phyloP scores from a whole-genome alignment of 495 filamentous ascomycete species.

The Filosporella fistucella region DNA sequence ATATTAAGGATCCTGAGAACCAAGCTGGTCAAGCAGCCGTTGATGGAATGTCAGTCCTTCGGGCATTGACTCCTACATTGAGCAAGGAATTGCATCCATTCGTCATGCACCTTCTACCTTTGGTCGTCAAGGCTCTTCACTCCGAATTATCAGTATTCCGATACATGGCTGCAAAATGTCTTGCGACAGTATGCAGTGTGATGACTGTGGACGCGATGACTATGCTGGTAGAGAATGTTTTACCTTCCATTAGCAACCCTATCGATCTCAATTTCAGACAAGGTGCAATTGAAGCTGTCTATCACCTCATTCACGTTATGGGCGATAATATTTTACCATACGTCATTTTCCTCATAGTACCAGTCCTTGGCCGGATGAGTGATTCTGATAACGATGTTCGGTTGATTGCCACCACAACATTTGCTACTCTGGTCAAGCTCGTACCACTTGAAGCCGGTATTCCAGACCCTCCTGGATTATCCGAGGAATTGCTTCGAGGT shows the following conservation, averaged over 20 bases:
- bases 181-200: constrained; percentile 95
- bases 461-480: constrained; percentile 90
- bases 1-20: constrained; percentile 60
- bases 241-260: constrained; percentile 85
- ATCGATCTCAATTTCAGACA: constrained; percentile 82
- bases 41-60: constrained; percentile 87
- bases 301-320: constrained; percentile 97
- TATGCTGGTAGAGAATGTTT: constrained; percentile 84
- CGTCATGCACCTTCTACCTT: constrained; percentile 77
- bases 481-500: constrained; percentile 79
- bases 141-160: constrained; percentile 85
- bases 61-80: constrained; percentile 83
- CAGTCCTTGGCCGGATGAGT: constrained; percentile 97
- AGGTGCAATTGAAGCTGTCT: constrained; percentile 90
- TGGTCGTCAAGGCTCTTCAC: constrained; percentile 79
- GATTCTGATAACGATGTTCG: constrained; percentile 95
- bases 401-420: constrained; percentile 92
- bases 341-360: constrained; percentile 98
- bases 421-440: constrained; percentile 95
- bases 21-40: constrained; percentile 85
- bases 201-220: constrained; percentile 94
- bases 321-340: constrained; percentile 93
- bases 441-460: constrained; percentile 98
- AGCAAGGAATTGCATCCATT: constrained; percentile 67
- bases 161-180: constrained; percentile 95